Conservation (phyloP, 2,329 filamentous ascomycete genomes). For the Aspergillus sp. region DNA sequence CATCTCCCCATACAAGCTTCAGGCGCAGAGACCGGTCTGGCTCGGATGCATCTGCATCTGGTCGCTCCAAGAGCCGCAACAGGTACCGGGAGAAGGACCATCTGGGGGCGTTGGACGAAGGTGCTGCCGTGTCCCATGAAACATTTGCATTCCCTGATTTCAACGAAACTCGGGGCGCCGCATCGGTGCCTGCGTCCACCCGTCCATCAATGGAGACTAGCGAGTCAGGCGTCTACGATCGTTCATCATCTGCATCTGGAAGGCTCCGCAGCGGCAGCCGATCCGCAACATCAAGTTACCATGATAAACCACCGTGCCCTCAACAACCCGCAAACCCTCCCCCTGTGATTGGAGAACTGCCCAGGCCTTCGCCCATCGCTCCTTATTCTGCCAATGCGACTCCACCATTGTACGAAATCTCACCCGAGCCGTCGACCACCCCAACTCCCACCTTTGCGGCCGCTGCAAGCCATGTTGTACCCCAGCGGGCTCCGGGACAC, state of each 20-base stretch:
- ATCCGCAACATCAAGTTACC: constrained; percentile 28
- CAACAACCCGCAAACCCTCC: constrained; percentile 18
- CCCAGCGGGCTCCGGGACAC: constrained; percentile 25
- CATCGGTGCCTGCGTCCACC: constrained; percentile 28
- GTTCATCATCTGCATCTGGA: constrained; percentile 36
- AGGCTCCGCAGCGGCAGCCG: constrained; percentile 36
- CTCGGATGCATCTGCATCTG: constrained; percentile 48
- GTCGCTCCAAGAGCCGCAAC: constrained; percentile 51
- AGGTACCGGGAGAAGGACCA: constrained; percentile 52
- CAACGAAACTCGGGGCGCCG: constrained; percentile 17
- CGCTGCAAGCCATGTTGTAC: constrained; percentile 14
- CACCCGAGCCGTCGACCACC: constrained; percentile 38
- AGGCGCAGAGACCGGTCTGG: constrained; percentile 49
- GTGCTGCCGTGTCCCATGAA: constrained; percentile 27
- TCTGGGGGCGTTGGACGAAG: constrained; percentile 47
- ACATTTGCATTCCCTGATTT: constrained; percentile 20
- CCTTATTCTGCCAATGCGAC: constrained; percentile 51
- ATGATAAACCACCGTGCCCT: constrained; percentile 29
- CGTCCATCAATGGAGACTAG: constrained; percentile 33
- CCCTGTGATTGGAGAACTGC: constrained; percentile 34
- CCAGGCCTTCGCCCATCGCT: constrained; percentile 42
- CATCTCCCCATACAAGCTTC: constrained; percentile 34
- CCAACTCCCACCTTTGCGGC: constrained; percentile 19
- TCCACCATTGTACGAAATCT: constrained; percentile 45
- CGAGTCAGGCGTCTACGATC: constrained; percentile 26